phyloP scores from a whole-genome alignment of 2,329 filamentous ascomycete species.

The Ascomycota sp. region DNA sequence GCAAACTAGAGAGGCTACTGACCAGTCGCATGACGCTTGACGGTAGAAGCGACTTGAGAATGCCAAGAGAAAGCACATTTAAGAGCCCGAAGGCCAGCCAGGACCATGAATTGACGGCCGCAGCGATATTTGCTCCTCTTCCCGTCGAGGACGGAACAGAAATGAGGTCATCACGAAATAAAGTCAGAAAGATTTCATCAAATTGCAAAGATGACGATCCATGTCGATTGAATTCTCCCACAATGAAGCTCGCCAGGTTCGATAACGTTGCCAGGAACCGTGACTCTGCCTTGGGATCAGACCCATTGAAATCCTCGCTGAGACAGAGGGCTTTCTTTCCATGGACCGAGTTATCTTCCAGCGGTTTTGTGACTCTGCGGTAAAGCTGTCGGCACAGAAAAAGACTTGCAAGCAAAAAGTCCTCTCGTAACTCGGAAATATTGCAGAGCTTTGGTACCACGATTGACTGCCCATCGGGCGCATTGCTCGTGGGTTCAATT shows the following conservation, averaged over 20 bases:
- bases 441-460: background rate
- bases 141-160: conserved; percentile 2
- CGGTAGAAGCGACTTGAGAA: conserved; percentile 16
- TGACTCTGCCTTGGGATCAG: conserved; percentile 9
- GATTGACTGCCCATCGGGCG: conserved; percentile 1
- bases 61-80: conserved; percentile 17
- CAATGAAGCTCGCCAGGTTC: conserved; percentile 14
- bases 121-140: conserved; percentile 1
- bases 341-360: conserved; percentile 5
- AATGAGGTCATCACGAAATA: conserved; percentile 16
- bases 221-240: conserved; percentile 16
- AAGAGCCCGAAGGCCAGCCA: conserved; percentile 12
- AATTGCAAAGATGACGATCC: conserved; percentile 14
- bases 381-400: conserved; percentile 20
- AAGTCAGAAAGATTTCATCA: conserved; percentile 13
- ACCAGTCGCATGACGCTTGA: conserved; percentile 14
- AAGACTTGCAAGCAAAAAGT: conserved; percentile 19
- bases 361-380: conserved; percentile 15
- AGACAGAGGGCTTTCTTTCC: conserved; percentile 9
- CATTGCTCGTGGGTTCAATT: conserved; percentile 1
- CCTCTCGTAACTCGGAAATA: conserved; percentile 10
- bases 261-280: conserved; percentile 17
- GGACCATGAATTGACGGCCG: conserved; percentile 6
- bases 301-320: conserved; percentile 11
- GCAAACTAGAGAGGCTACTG: conserved; percentile 3